Base-by-base conservation (phyloP, 2,329 filamentous ascomycete genomes). In the Anthostomella pinea region DNA sequence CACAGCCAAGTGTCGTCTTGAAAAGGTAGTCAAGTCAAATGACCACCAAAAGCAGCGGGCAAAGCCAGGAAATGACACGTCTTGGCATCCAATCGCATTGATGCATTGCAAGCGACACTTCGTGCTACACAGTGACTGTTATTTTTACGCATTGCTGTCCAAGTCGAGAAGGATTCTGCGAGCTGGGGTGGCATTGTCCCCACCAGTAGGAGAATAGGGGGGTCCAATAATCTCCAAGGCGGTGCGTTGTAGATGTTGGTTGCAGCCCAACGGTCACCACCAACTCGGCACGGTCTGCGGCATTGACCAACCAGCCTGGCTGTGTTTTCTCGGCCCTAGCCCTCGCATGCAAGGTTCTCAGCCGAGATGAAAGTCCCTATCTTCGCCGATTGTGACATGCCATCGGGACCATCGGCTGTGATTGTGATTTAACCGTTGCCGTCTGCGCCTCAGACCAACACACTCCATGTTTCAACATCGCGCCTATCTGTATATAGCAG, bases 191-290 rank as follows among this genome's bases (percentile, higher is more conserved):
- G n/a, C n/a, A n/a, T n/a, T n/a, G n/a, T n/a, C n/a, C n/a, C n/a
- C n/a, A n/a, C n/a, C n/a, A n/a, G n/a, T 14, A 13, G 11, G 17
- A 23, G 19, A 20, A 15, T 13, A 21, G 18, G 28, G 28, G 13
- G 31, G 14, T 20, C 30, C 30, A 30, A 23, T 18, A 30, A 20
- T 37, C 19, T 28, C 19, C 20, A 30, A 36, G 26, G 16, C 18
- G 15, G 38, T 25, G 33, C 35, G 17, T 21, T 32, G 17, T 35
- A 33, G 43, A 43, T 46, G 38, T 38, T 26, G 40, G 42, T 28
- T 30, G 34, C 33, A 41, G 35, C 22, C 21, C 15, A 33, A 38
- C 33, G 18, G 13, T 33, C 11, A 25, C 31, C 13, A 10, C 14
- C n/a, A 9, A 14, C 21, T 33, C 31, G 31, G 31, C 21, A 24